These are phyloP conservation scores for Lentinus polychrous DNA, from an alignment of 1,284 basidiomycete genomes.

Conservation along the genomic window DNA sequence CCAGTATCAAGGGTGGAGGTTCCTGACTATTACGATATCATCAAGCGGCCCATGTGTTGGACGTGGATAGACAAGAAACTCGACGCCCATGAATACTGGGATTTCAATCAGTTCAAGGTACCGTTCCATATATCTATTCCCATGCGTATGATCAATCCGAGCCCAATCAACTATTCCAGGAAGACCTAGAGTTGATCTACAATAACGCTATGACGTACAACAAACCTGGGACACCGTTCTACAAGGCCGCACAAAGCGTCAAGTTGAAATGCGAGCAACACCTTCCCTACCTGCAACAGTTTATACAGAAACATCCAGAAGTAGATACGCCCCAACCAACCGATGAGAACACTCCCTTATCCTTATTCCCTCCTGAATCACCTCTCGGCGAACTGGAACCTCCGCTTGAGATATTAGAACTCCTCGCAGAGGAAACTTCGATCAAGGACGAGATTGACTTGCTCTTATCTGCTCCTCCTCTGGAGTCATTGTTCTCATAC, in stretches of 20 bases:
- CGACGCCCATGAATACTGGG: constrained; percentile 73
- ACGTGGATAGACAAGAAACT: constrained; percentile 73
- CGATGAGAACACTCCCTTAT: background rate
- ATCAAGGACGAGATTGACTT: constrained; percentile 48
- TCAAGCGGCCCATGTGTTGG: constrained; percentile 91
- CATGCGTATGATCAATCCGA: background rate
- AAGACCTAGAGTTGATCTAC: constrained; percentile 78
- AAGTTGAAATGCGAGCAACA: constrained; percentile 52
- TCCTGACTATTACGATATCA: constrained; percentile 88
- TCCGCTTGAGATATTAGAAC: constrained; percentile 43
- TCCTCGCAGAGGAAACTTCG: constrained; percentile 43
- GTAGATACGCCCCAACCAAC: background rate
- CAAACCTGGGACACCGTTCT: constrained; percentile 63
- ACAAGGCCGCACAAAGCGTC: constrained; percentile 70
- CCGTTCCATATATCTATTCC: constrained; percentile 5
- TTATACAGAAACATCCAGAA: constrained; percentile 17
- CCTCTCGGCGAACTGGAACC: constrained; percentile 69
- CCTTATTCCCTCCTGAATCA: background rate
- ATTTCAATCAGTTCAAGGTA: constrained; percentile 73
- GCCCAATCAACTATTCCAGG: constrained; percentile 35
- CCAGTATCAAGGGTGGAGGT: constrained; percentile 78
- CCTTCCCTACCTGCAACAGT: constrained; percentile 49
- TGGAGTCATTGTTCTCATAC: constrained; percentile 63
- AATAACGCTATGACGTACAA: constrained; percentile 90
- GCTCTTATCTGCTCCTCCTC: constrained; percentile 47